Evolutionary conservation across 352 stramenopile genomes (phyloP), one percentile per base, ranked within the genome.

Genomic region (Pythium utonaiense): DNA sequence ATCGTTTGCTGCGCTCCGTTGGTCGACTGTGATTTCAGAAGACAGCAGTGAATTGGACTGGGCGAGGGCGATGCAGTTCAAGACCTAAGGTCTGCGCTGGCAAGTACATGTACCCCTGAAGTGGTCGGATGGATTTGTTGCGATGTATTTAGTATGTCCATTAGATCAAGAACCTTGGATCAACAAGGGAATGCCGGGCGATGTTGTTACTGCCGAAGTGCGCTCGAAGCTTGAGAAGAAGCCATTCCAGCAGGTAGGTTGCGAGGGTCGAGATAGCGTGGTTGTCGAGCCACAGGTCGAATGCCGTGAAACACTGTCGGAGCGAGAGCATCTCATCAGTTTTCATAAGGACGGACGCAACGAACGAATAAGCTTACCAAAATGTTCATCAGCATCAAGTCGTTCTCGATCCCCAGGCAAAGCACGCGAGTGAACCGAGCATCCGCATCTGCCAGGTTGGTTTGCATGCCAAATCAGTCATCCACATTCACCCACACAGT

Each of bases 331-430:
- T n/a, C 41, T 30, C 42, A 10, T 44, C 5, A 16, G 17, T 12
- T 47, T 6, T n/a, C 38, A 42, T 5, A 16, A 5, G 22, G 9
- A 28, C 27, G 25, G 13, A 33, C 28, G 5, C 28, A 33, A 17
- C 25, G 22, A 22, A 51, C 1, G n/a, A n/a, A 56, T 34, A 6
- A 34, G 19, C 22, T 25, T 73, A 93, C 77, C 56, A 93, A 67
- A n/a, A 96, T 68, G 62, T 97, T 91, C 51, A 96, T 75, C 40
- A 97, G 60, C 74, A 96, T 86, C 28, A 97, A 75, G 52, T 97
- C 88, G 54, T 86, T 88, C 66, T 96, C 86, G 21, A 91, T 73
- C 8, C 88, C 88, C 9, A 93, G 69, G 13, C 92, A 86, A 6
- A 96, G 47, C 13, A 88, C 74, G 0, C 60, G 64, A 13, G 75